These are phyloP conservation scores for Aspergillus fischeri DNA, from an alignment of 2,329 filamentous ascomycete species.

Conservation along the genomic window DNA sequence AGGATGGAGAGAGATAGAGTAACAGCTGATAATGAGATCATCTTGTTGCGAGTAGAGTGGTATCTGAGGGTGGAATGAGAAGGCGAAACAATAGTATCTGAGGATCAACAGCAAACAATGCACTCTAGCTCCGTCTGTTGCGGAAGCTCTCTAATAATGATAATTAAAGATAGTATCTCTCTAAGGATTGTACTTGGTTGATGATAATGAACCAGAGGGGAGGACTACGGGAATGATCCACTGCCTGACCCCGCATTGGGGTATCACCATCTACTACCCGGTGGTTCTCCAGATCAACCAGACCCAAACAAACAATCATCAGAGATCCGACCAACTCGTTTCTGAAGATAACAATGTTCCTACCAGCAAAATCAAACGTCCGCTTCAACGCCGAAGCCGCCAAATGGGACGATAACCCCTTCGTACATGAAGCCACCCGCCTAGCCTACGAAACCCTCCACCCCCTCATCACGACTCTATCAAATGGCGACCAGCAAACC, in stretches of 20 bases:
- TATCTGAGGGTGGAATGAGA: background rate
- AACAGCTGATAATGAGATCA: constrained; percentile 7
- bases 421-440: constrained; percentile 44
- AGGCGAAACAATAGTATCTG: background rate
- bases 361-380: constrained; percentile 27
- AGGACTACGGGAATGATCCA: too few relatives aligned
- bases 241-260: too few relatives aligned
- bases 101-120: constrained; percentile 18
- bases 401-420: constrained; percentile 52
- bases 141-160: too few relatives aligned
- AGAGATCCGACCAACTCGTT: background rate
- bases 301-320: background rate
- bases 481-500: constrained; percentile 3
- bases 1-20: constrained; percentile 13
- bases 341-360: background rate
- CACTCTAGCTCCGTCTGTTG: background rate
- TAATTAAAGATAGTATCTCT: too few relatives aligned
- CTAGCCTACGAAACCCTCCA: constrained; percentile 47
- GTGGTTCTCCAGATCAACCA: background rate
- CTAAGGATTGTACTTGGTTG: too few relatives aligned
- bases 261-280: too few relatives aligned
- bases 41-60: constrained; percentile 1
- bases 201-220: too few relatives aligned
- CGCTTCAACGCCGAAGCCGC: constrained; percentile 55
- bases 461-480: constrained; percentile 13